These are phyloP conservation scores for Gossypium schwendimanii DNA, from an alignment of 441 rosid genomes.

Conservation along the genomic window DNA sequence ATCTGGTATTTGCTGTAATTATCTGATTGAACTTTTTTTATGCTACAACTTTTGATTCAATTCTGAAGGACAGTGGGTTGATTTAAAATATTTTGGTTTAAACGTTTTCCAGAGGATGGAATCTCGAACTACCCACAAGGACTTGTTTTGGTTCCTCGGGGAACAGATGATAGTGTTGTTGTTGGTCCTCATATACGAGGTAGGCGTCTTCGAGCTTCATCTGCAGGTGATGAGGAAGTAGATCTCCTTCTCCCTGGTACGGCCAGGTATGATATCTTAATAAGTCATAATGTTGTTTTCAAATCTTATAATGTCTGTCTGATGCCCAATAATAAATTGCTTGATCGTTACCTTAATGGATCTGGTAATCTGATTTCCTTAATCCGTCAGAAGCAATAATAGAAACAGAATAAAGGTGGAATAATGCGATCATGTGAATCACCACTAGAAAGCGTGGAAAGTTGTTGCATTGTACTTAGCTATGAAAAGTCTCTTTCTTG, in stretches of 20 bases:
- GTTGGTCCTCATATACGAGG: conserved; percentile 94
- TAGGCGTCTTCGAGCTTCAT: conserved; percentile 73
- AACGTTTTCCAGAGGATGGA: conserved; percentile 54
- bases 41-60: not conserved
- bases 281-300: not conserved
- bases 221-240: conserved; percentile 90
- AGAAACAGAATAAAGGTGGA: not conserved
- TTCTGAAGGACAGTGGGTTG: not conserved
- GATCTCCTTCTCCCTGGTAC: conserved; percentile 99
- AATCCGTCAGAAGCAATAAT: not conserved
- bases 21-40: not conserved
- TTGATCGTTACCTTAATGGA: not conserved
- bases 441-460: not conserved
- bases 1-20: not conserved
- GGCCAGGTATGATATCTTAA: conserved; percentile 54
- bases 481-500: not conserved
- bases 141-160: conserved; percentile 87
- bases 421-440: not conserved
- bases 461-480: not conserved
- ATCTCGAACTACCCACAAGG: conserved; percentile 75
- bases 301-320: not conserved
- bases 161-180: conserved; percentile 53
- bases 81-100: conserved; percentile 18
- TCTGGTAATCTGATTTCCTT: not conserved
- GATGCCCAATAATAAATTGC: not conserved